Evolutionary conservation across 2,329 filamentous ascomycete genomes (phyloP), one percentile per base, ranked within the genome.

Genomic region (Scedosporium minutisporum): DNA sequence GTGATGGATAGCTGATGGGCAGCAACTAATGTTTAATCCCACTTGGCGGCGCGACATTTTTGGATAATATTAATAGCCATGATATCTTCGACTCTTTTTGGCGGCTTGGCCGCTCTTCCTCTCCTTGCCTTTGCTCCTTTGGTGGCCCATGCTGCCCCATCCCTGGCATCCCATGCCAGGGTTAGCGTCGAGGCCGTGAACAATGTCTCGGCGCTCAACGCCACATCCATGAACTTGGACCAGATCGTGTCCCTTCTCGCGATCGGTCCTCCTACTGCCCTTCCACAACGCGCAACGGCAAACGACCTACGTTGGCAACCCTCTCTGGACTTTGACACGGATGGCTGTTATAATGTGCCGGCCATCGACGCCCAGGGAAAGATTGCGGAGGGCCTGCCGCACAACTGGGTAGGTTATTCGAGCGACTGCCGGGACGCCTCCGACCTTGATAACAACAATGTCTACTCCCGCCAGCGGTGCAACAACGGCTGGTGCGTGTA

Each of bases 401-500:
- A 70, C 63, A 63, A 69, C 57, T 69, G 69, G 61, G 68, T 68
- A 7, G 69, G 71, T 18, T 62, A 68, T 21, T 65, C 70, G 4
- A 38, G 65, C 21, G 67, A 65, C 51, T 77, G 76, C 66, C 73
- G 70, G 12, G 71, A 75, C 61, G 65, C 65, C 23, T 68, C 67
- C 12, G 71, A 74, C 60, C 70, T 77, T 29, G 64, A 68, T 16
- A 73, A 76, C 64, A 73, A 71, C 67, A 76, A 79, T 65, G 75
- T 77, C 53, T 79, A 78, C 69, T 70, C 71, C 3, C 76, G 77
- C 4, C 68, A 71, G 65, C 73, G 74, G 3, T 79, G 77, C 70
- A 79, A 78, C 66, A 72, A 73, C 66, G 73, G 73, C 63, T 78
- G 76, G 76, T 80, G 77, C 68, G 71, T 72, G 14, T 73, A 76